Evolutionary conservation across 225 moss, liverwort and hornwort species (phyloP).

Genomic region (Rhytidiadelphus loreus): DNA sequence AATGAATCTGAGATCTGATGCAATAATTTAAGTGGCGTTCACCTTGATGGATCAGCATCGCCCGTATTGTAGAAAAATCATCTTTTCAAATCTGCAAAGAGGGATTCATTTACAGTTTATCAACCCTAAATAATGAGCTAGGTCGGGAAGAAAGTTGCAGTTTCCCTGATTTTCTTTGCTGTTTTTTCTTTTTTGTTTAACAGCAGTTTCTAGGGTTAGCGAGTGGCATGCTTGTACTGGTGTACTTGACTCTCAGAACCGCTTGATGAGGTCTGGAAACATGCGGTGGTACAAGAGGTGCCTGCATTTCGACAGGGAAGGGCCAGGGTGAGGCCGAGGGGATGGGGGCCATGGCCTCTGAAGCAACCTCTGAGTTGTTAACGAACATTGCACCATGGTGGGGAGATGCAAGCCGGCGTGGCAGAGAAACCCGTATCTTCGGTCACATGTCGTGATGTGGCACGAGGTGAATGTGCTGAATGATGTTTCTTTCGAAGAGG

Average conservation of each 20-base stretch:
- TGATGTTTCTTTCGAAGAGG: slow-evolving; percentile 41
- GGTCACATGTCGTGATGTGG: slow-evolving; percentile 52
- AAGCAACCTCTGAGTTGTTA: slow-evolving; percentile 15
- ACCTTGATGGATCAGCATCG: background rate
- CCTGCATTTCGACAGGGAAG: slow-evolving; percentile 7
- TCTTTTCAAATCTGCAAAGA: background rate
- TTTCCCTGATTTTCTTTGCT: background rate
- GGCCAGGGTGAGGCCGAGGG: slow-evolving; percentile 14
- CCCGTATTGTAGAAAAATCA: background rate
- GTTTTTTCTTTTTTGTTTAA: background rate
- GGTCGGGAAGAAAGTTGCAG: background rate
- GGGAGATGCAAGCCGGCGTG: slow-evolving; percentile 36
- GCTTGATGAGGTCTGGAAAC: background rate
- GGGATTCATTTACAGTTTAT: background rate
- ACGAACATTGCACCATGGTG: slow-evolving; percentile 30
- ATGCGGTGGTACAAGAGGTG: slow-evolving; percentile 24
- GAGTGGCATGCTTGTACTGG: background rate
- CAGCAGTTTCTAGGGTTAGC: background rate
- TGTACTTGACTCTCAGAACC: background rate
- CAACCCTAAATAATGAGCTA: background rate
- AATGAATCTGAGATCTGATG: background rate
- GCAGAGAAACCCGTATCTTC: slow-evolving; percentile 14
- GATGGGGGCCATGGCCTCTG: slow-evolving; percentile 33
- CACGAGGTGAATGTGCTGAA: slow-evolving; percentile 34
- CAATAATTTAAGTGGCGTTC: background rate